Evolutionary conservation across 768 basidiomycete genomes (phyloP), one percentile per base, ranked within the genome.

Genomic region (Sporobolomyces phaffii): DNA sequence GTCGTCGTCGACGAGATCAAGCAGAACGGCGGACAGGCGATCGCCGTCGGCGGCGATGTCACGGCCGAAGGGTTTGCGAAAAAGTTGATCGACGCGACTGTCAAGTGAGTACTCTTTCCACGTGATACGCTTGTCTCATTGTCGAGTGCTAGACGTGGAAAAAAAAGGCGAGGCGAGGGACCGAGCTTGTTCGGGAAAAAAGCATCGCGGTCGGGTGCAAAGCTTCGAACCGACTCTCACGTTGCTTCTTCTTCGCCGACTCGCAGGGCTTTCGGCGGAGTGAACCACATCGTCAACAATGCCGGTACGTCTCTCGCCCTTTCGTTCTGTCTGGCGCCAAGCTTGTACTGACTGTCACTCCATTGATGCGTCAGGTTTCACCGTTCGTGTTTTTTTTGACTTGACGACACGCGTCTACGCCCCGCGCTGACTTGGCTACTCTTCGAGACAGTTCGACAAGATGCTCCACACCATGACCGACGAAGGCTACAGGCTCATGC

Each of bases 221-320:
- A n/a, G n/a, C n/a, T n/a, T n/a, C n/a, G 36, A 33, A 33, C 52
- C 36, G 34, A 38, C 36, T 11, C 24, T 54, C 22, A n/a, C 24
- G 20, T 10, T 18, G 3, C 6, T 45, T 49, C 53, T 38, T 43
- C 26, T 26, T 22, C 29, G 28, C 31, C 26, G 2, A n/a, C 18
- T 17, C 44, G 34, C 74, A 89, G 87, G 64, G 85, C 85, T 70
- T 91, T 85, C 72, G 89, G 89, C 31, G 87, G 89, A 76, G 85
- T 91, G 54, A 89, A 91, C 77, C 90, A 91, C 76, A 88, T 91
- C 57, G 82, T 91, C 44, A 90, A 90, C 79, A 91, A 91, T 47
- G 56, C 56, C 11, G 52, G 52, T 53, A n/a, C 18, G 52, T 53
- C 10, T 36, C 34, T 31, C 33, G 17, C 34, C 50, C 29, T 49